Evolutionary conservation across 2,329 filamentous ascomycete genomes (phyloP).

Genomic region (Aspergillus sp.): DNA sequence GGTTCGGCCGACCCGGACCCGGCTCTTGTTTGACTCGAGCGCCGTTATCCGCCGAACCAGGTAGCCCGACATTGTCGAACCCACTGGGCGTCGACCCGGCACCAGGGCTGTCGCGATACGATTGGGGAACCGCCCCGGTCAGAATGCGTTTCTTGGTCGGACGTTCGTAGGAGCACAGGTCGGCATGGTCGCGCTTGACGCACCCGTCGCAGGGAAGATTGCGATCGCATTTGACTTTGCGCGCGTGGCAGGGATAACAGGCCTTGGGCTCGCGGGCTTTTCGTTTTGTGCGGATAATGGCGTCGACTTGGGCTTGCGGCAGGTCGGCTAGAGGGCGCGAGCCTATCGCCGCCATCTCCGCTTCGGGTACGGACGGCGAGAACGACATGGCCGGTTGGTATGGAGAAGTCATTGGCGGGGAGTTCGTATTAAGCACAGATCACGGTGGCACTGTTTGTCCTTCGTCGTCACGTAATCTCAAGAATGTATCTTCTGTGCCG

Average conservation of each 20-base stretch:
- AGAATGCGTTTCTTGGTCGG: conserved; percentile 46
- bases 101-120: conserved; percentile 22
- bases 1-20: conserved; percentile 9
- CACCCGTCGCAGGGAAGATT: conserved; percentile 50
- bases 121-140: conserved; percentile 18
- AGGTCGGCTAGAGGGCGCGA: conserved; percentile 38
- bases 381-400: conserved; percentile 29
- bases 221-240: conserved; percentile 51
- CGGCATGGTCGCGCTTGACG: conserved; percentile 49
- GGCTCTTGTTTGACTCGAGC: conserved; percentile 26
- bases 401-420: conserved; percentile 27
- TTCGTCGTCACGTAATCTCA: neutral
- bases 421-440: neutral
- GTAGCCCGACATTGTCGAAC: conserved; percentile 10
- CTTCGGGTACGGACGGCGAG: conserved; percentile 24
- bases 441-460: neutral
- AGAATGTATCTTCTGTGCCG: neutral
- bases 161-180: conserved; percentile 50
- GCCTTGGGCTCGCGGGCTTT: conserved; percentile 50
- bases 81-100: conserved; percentile 11
- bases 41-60: conserved; percentile 19
- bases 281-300: conserved; percentile 48
- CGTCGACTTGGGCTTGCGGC: conserved; percentile 46
- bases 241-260: conserved; percentile 46
- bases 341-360: conserved; percentile 23